A percentile compares a stretch with the other conserved stretches of the same genome.
phyloP scores from a whole-genome alignment of 257 asterid species.

The Przewalskia tangutica region DNA sequence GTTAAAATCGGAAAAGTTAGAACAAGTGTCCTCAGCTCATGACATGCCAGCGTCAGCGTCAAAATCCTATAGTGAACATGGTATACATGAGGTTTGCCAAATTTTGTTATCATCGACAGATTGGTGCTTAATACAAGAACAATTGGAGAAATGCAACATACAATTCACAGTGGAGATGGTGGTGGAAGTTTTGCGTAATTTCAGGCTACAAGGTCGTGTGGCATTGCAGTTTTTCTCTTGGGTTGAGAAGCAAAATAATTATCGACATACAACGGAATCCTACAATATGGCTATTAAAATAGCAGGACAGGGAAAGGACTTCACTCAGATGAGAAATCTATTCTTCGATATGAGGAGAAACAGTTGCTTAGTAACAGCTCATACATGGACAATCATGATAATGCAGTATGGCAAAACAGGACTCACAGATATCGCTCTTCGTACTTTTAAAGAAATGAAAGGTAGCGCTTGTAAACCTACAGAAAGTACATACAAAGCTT shows the following conservation, averaged over 20 bases:
- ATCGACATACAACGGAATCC: conserved; percentile 41
- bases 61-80: conserved; percentile 12
- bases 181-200: conserved; percentile 37
- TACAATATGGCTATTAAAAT: conserved; percentile 73
- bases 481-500: conserved; percentile 37
- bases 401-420: conserved; percentile 82
- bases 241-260: conserved; percentile 50
- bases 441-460: conserved; percentile 62
- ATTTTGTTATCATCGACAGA: conserved; percentile 41
- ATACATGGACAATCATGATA: conserved; percentile 88
- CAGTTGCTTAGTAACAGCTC: conserved; percentile 45
- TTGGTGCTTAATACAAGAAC: conserved; percentile 53
- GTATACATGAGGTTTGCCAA: conserved; percentile 26
- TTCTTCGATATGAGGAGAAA: conserved; percentile 70
- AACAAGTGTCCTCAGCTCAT: conserved; percentile 4
- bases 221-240: conserved; percentile 66
- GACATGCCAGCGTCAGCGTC: background rate
- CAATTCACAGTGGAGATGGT: conserved; percentile 47
- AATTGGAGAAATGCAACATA: conserved; percentile 35
- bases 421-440: conserved; percentile 60
- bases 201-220: conserved; percentile 30
- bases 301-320: conserved; percentile 80
- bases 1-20: conserved; percentile 12
- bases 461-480: conserved; percentile 42
- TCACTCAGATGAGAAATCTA: conserved; percentile 60